Evolutionary conservation across 2,329 filamentous ascomycete genomes (phyloP).

Genomic region (Incumbomyces lentus): DNA sequence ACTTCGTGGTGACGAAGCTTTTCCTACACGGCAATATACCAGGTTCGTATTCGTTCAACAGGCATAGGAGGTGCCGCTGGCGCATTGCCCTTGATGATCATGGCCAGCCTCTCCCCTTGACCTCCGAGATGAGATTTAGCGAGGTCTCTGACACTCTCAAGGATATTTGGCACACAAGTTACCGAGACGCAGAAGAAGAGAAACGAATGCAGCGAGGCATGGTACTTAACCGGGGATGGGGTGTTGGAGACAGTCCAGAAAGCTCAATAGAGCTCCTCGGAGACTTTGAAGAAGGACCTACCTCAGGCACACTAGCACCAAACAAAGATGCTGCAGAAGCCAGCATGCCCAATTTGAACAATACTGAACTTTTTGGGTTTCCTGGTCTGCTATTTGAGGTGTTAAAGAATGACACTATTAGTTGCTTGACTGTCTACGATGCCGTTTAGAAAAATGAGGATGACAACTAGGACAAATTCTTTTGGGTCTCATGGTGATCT

Average conservation of each 20-base stretch:
- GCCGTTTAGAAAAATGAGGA: background rate
- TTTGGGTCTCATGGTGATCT: too few relatives aligned
- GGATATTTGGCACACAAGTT: conserved; percentile 58
- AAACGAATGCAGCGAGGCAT: conserved; percentile 50
- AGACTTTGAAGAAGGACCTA: conserved; percentile 67
- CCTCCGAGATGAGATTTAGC: conserved; percentile 70
- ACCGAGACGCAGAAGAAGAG: conserved; percentile 47
- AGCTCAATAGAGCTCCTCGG: conserved; percentile 79
- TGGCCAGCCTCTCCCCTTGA: conserved; percentile 32
- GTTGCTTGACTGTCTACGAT: conserved; percentile 73
- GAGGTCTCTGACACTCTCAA: conserved; percentile 60
- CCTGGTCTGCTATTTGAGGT: conserved; percentile 94
- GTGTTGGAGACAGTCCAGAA: conserved; percentile 79
- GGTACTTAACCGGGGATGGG: conserved; percentile 85
- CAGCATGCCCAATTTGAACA: conserved; percentile 41
- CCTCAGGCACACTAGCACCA: conserved; percentile 22
- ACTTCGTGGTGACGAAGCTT: conserved; percentile 80
- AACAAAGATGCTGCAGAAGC: conserved; percentile 38
- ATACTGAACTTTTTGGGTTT: conserved; percentile 84
- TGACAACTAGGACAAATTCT: too few relatives aligned
- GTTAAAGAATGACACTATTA: conserved; percentile 80
- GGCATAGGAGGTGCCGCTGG: conserved; percentile 84
- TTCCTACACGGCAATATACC: conserved; percentile 90
- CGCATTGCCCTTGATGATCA: conserved; percentile 46
- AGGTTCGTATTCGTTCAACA: conserved; percentile 92